Evolutionary conservation across 257 asterid species (phyloP).

Genomic region (Lycium barbarum): DNA sequence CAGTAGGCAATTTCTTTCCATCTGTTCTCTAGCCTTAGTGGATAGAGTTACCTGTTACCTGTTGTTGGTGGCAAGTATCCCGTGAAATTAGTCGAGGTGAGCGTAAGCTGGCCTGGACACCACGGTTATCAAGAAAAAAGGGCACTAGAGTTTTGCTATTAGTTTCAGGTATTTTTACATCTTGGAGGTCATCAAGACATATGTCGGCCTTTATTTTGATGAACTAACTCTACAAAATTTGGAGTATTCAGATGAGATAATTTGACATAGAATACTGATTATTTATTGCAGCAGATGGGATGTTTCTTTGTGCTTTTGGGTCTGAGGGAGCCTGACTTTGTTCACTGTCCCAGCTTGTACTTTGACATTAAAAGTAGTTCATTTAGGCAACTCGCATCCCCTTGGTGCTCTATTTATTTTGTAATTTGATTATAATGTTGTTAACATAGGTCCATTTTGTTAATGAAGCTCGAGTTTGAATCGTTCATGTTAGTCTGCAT

Average conservation of each 20-base stretch:
- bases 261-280: not conserved
- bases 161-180: slow-evolving; percentile 12
- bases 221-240: not conserved
- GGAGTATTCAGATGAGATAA: not conserved
- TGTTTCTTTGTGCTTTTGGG: slow-evolving; percentile 14
- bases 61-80: no score
- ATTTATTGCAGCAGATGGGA: not conserved
- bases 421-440: not conserved
- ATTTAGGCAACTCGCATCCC: not conserved
- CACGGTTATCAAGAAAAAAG: no score
- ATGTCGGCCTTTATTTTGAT: not conserved
- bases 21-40: no score
- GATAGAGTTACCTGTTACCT: no score
- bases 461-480: not conserved
- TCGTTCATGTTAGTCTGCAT: not conserved
- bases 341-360: not conserved
- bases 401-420: not conserved
- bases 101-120: no score
- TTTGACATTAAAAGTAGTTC: not conserved
- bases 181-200: not conserved
- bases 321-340: not conserved
- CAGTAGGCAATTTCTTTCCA: no score
- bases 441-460: not conserved
- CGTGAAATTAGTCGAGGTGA: no score
- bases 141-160: not conserved